Percentiles rank a stretch among this genome's conserved stretches.
Conservation (phyloP, 305 asterid species). For the Nicotiana rustica region DNA sequence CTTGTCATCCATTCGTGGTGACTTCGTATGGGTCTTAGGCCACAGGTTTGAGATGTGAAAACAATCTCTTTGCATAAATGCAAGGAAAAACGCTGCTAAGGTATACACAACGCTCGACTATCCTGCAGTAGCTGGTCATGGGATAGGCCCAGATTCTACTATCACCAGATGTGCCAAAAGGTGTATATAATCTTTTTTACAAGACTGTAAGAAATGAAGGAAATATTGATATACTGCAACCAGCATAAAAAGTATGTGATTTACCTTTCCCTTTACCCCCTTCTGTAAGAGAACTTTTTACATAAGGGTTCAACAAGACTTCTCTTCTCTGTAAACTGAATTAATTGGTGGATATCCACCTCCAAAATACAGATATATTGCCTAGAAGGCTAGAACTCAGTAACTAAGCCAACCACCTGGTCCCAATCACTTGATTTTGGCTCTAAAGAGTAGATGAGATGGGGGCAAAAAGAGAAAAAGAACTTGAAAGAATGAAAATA, state of each 20-base stretch:
- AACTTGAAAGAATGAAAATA: slow-evolving; percentile 53
- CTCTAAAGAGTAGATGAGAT: slow-evolving; percentile 28
- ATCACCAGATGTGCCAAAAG: slow-evolving; percentile 76
- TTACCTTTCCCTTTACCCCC: not conserved
- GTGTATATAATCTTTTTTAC: slow-evolving; percentile 70
- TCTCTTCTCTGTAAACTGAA: slow-evolving; percentile 40
- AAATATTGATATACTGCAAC: not conserved
- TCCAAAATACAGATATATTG: slow-evolving; percentile 53
- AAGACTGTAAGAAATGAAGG: slow-evolving; percentile 52
- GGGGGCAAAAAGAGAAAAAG: slow-evolving; percentile 38
- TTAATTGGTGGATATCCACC: slow-evolving; percentile 49
- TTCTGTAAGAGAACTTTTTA: slow-evolving; percentile 15
- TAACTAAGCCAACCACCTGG: slow-evolving; percentile 42
- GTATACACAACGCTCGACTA: too few species aligned
- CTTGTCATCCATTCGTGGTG: not conserved
- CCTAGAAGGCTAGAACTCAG: slow-evolving; percentile 39
- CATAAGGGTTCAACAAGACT: slow-evolving; percentile 29
- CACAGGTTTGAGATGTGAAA: not conserved
- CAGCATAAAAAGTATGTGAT: not conserved
- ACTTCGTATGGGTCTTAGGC: not conserved
- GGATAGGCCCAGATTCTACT: slow-evolving; percentile 49
- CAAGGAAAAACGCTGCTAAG: too few species aligned
- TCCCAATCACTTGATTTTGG: slow-evolving; percentile 38
- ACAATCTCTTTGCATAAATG: slow-evolving; percentile 46
- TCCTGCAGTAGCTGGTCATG: too few species aligned